A percentile compares a stretch with the other conserved stretches of the same genome.
Evolutionary conservation across 306 rosid species (phyloP).

Genomic region (Erythrophleum fordii): DNA sequence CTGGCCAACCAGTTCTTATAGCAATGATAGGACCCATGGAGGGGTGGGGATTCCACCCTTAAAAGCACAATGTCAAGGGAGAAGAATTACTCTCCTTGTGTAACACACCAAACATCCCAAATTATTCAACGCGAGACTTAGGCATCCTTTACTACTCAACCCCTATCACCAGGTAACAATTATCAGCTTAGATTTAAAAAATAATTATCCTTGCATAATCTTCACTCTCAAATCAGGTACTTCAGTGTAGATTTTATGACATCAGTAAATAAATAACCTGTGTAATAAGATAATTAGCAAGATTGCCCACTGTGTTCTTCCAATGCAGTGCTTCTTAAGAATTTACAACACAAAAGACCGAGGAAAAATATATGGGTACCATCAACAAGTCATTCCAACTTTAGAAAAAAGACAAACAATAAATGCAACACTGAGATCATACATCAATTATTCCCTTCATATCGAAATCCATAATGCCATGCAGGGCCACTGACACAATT

Average conservation of each 20-base stretch:
- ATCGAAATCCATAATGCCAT: neutral
- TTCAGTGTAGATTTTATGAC: neutral
- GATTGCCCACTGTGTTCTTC: neutral
- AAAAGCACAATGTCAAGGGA: too few species aligned
- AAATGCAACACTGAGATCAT: neutral
- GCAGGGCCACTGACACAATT: conserved; percentile 3
- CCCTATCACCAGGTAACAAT: too few species aligned
- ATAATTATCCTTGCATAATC: conserved; percentile 10
- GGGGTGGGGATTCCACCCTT: too few species aligned
- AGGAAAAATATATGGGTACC: neutral
- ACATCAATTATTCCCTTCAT: neutral
- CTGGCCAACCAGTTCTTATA: too few species aligned
- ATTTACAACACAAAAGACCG: too few species aligned
- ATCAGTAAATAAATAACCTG: neutral
- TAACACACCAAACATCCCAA: too few species aligned
- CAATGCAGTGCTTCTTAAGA: too few species aligned
- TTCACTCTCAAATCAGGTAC: neutral
- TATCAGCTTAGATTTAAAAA: neutral
- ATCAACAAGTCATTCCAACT: neutral
- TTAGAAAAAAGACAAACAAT: neutral
- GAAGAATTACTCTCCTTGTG: too few species aligned
- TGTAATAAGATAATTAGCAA: neutral
- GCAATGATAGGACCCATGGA: too few species aligned
- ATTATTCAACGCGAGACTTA: too few species aligned
- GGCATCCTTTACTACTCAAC: too few species aligned